Base-by-base conservation (phyloP, 2,329 filamentous ascomycete genomes). In the Xylaria sp. region DNA sequence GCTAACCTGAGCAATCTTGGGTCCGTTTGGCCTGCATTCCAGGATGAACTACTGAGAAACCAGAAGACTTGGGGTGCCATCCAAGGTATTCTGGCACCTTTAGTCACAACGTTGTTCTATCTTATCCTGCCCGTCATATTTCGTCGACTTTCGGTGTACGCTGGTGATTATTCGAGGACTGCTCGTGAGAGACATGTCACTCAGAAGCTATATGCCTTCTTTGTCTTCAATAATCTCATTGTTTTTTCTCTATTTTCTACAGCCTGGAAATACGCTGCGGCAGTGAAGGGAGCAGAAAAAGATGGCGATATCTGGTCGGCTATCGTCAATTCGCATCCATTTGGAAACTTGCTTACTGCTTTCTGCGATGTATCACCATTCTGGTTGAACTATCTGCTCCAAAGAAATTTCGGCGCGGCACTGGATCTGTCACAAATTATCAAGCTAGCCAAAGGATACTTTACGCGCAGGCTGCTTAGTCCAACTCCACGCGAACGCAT, bases 211-310 rank as follows among this genome's bases (percentile, higher is more conserved):
- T 98, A 96, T 80, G 87, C 91, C 20, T 98, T 98, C 82, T 97
- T 97, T 79, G 87, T 97, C 60, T 93, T 98, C 84, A 98, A 98
- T 85, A 97, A 97, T 76, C 81, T 98, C 63, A 83, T 97, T 71
- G 90, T 97, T 64, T 97, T 97, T 79, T 97, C 94, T 13, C 83
- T 97, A 13, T 97, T 97, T 39, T 72, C 70, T 4, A 69, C 72
- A 5, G 70, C 72, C n/a, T 73, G 72, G 89, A 83, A 84, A 2
- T 94, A 94, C 74, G 83, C 93, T 4, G 82, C 89, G 0, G 83
- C 83, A 4, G 89, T 97, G 30, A 83, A 93, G 53, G 77, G 86
- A 1, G 82, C 87, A 0, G 78, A 85, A 5, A 79, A 84, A 0
- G 85, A 88, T 43, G 81, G 84, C 18, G 84, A 90, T 72, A 86